A percentile compares a stretch with the other conserved stretches of the same genome.
These are phyloP conservation scores for Ogataea methanolica DNA, from an alignment of 805 yeast species.

Conservation along the genomic window DNA sequence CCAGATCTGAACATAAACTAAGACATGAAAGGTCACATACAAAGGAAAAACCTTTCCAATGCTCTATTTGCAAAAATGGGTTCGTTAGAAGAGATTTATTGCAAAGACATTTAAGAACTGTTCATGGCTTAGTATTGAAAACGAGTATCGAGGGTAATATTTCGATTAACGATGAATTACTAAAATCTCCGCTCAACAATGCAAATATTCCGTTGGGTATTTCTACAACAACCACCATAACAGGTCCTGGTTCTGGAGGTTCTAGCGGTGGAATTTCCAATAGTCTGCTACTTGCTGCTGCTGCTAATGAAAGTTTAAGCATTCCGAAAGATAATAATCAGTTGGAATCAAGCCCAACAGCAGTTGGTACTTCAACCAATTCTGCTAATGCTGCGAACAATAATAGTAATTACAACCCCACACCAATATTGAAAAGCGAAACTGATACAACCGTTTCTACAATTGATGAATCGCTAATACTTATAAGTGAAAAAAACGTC, in stretches of 20 bases:
- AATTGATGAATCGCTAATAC: constrained; percentile 7
- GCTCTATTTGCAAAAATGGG: constrained; percentile 62
- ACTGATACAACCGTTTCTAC: not conserved
- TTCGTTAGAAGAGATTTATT: constrained; percentile 76
- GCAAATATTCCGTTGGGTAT: not conserved
- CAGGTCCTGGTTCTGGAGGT: too few species aligned
- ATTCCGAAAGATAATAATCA: not conserved
- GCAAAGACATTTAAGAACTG: constrained; percentile 75
- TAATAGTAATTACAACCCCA: constrained; percentile 1
- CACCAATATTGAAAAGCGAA: too few species aligned
- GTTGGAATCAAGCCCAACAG: not conserved
- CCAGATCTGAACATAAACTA: constrained; percentile 74
- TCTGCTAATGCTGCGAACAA: too few species aligned
- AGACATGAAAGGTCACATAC: constrained; percentile 80
- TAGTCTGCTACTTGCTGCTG: too few species aligned
- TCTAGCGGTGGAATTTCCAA: too few species aligned
- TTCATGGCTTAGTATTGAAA: constrained; percentile 44
- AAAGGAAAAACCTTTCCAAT: constrained; percentile 74
- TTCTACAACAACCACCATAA: too few species aligned
- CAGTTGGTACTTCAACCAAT: too few species aligned
- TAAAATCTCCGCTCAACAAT: constrained; percentile 10
- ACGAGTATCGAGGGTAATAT: constrained; percentile 23
- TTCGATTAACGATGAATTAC: constrained; percentile 16
- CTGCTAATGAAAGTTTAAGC: not conserved
- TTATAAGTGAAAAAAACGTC: constrained; percentile 25